These are phyloP conservation scores for Colletotrichum truncatum DNA, from an alignment of 2,329 filamentous ascomycete species.

Conservation along the genomic window DNA sequence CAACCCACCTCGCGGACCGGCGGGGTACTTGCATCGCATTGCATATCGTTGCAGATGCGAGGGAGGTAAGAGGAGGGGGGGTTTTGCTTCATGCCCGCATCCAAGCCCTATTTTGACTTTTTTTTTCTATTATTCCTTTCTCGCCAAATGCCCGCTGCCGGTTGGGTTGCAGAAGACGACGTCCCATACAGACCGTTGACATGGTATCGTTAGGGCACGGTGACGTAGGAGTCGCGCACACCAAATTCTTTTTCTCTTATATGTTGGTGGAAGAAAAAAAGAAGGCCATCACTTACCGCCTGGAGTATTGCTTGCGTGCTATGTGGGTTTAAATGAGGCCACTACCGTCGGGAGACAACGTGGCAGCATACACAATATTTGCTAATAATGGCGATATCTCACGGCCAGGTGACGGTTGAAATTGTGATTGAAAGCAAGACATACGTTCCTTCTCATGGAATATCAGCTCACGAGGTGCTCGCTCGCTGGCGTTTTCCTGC, in stretches of 20 bases:
- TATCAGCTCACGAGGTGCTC: constrained; percentile 1
- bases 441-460: background rate
- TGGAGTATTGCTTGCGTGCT: background rate
- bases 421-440: background rate
- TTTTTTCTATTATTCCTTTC: background rate
- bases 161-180: constrained; percentile 13
- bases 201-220: constrained; percentile 23
- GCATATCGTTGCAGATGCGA: constrained; percentile 30
- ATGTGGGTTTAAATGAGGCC: background rate
- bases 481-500: background rate
- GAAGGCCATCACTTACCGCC: background rate
- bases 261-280: too few species aligned
- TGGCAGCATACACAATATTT: background rate
- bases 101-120: constrained; percentile 25
- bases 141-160: constrained; percentile 8
- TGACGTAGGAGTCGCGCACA: constrained; percentile 29
- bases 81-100: background rate
- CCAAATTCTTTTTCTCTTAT: background rate
- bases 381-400: constrained; percentile 8
- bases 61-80: constrained; percentile 12
- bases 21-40: constrained; percentile 28
- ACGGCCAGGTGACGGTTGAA: background rate
- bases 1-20: constrained; percentile 16
- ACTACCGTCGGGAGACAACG: background rate
- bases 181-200: background rate